Percentiles rank a stretch among this genome's conserved stretches.
These are phyloP conservation scores for Jamesozyma piceae DNA, from an alignment of 805 yeast genomes.

Conservation along the genomic window DNA sequence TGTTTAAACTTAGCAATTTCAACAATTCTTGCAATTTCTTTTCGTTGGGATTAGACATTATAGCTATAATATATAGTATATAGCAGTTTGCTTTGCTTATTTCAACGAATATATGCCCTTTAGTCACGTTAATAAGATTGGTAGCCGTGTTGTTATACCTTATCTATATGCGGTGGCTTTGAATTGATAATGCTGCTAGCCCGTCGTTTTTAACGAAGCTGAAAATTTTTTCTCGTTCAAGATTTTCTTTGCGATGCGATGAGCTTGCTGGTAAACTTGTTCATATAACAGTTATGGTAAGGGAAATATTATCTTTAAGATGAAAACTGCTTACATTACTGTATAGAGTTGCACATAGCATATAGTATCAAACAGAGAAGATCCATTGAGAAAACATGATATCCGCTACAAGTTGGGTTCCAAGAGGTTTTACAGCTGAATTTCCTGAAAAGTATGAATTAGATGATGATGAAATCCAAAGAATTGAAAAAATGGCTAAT, in stretches of 20 bases:
- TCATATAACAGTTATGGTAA: too few species aligned
- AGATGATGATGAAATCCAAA: constrained; percentile 85
- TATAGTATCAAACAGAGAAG: neutral
- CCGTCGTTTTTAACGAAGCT: neutral
- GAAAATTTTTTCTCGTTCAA: constrained; percentile 1
- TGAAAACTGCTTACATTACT: too few species aligned
- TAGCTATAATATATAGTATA: too few species aligned
- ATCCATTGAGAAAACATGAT: constrained; percentile 45
- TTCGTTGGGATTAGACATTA: constrained; percentile 16
- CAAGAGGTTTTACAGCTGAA: constrained; percentile 89
- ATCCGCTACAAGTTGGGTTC: constrained; percentile 91
- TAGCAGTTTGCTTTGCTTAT: too few species aligned
- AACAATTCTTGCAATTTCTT: constrained; percentile 43
- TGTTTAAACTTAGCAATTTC: constrained; percentile 26
- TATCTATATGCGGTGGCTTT: too few species aligned
- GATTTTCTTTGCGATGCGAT: constrained; percentile 5
- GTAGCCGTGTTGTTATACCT: too few species aligned
- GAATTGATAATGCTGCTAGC: too few species aligned
- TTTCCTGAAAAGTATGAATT: constrained; percentile 83
- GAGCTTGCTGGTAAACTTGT: constrained; percentile 1
- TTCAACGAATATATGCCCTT: too few species aligned
- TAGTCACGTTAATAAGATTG: too few species aligned
- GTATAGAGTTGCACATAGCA: too few species aligned
- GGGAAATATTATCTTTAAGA: too few species aligned
- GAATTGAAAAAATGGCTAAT: constrained; percentile 79